These are phyloP conservation scores for Saccharomycopsis fermentans DNA, from an alignment of 805 yeast species.

Conservation along the genomic window DNA sequence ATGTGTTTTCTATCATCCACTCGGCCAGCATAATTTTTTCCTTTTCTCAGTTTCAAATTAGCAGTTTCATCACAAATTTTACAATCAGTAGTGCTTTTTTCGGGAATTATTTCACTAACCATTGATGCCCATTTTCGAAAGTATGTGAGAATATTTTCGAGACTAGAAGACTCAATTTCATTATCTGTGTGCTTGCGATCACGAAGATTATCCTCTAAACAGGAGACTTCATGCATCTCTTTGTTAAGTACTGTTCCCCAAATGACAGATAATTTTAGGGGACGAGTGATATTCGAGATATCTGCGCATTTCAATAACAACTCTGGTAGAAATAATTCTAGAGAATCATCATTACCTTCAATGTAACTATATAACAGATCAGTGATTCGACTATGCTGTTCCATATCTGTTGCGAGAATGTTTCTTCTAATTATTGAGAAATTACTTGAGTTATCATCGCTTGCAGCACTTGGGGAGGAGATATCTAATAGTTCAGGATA, in stretches of 20 bases:
- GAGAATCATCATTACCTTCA: constrained; percentile 20
- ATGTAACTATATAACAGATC: constrained; percentile 21
- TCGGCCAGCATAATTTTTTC: neutral
- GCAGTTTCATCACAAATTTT: neutral
- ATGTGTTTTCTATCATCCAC: neutral
- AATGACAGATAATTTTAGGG: constrained; percentile 60
- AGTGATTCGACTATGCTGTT: constrained; percentile 55
- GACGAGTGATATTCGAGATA: constrained; percentile 85
- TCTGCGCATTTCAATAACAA: constrained; percentile 89
- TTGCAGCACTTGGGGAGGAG: neutral
- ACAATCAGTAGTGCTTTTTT: neutral
- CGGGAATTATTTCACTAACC: neutral
- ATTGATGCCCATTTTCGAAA: neutral
- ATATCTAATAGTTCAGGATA: constrained; percentile 34
- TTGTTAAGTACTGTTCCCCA: constrained; percentile 79
- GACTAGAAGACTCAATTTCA: neutral
- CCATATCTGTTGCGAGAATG: constrained; percentile 90
- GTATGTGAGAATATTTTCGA: neutral
- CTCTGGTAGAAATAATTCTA: constrained; percentile 22
- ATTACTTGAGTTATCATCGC: constrained; percentile 17
- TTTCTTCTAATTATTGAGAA: constrained; percentile 27
- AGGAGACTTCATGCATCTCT: constrained; percentile 63
- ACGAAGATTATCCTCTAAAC: constrained; percentile 35
- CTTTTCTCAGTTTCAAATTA: no score
- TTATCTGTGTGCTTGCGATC: constrained; percentile 3